Evolutionary conservation across 2,329 filamentous ascomycete genomes (phyloP).

Genomic region (Penicillium sp.): DNA sequence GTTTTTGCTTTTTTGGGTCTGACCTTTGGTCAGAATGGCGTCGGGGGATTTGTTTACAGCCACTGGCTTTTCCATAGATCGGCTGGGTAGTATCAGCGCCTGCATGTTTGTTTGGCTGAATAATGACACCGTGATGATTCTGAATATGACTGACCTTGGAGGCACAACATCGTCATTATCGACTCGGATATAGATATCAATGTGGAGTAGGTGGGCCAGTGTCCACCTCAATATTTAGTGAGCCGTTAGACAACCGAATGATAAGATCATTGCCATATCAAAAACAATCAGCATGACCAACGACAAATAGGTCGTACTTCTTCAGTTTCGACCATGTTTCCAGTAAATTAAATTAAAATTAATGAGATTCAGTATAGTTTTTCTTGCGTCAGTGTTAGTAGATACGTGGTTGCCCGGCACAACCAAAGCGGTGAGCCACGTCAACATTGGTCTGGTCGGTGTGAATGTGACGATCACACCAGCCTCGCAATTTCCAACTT

Average conservation of each 20-base stretch:
- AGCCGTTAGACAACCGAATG: not conserved
- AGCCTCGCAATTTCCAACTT: not conserved
- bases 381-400: not conserved
- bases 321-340: not conserved
- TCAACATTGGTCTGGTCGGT: conserved; percentile 3
- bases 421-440: conserved; percentile 6
- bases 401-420: not conserved
- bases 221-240: not conserved
- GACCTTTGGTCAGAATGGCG: conserved; percentile 2
- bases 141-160: too few relatives aligned
- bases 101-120: not conserved
- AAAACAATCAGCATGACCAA: too few relatives aligned
- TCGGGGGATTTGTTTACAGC: not conserved
- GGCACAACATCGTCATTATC: too few relatives aligned
- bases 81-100: too few relatives aligned
- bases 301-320: not conserved
- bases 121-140: not conserved
- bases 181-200: too few relatives aligned
- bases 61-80: conserved; percentile 4
- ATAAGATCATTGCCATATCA: not conserved
- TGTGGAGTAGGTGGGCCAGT: not conserved
- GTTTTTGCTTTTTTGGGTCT: not conserved
- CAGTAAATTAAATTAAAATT: not conserved
- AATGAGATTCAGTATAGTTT: not conserved
- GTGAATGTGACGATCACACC: conserved; percentile 3